Conservation (phyloP, 192 early-diverging fungal genomes). For the Podila epigama region DNA sequence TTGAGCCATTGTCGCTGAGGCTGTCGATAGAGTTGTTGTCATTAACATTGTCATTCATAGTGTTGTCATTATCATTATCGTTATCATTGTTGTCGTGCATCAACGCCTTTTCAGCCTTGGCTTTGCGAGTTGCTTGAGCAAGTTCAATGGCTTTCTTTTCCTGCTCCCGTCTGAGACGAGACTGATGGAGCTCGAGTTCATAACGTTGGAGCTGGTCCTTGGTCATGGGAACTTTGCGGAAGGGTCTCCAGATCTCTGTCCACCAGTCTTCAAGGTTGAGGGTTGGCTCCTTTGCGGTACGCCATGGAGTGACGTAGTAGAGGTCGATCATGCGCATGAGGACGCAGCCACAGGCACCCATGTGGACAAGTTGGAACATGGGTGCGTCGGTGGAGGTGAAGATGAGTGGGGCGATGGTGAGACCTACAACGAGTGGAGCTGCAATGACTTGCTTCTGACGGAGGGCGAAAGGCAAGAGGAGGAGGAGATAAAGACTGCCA, state of each 20-base stretch:
- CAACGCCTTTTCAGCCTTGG: background rate
- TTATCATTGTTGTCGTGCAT: background rate
- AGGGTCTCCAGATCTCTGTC: constrained; percentile 36
- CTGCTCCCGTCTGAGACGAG: constrained; percentile 14
- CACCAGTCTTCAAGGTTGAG: constrained; percentile 41
- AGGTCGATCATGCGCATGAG: constrained; percentile 40
- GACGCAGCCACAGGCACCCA: constrained; percentile 33
- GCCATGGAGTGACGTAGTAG: constrained; percentile 41
- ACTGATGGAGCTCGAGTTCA: constrained; percentile 32
- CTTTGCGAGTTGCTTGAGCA: background rate
- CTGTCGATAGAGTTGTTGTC: background rate
- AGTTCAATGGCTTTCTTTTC: too few species aligned
- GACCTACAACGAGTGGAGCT: constrained; percentile 17
- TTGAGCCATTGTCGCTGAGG: background rate
- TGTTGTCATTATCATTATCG: background rate
- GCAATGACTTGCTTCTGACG: constrained; percentile 27
- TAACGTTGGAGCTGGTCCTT: constrained; percentile 33
- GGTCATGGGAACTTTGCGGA: constrained; percentile 42
- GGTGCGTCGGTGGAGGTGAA: constrained; percentile 15
- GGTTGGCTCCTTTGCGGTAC: constrained; percentile 39
- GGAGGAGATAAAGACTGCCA: constrained; percentile 35
- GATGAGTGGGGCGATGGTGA: constrained; percentile 17
- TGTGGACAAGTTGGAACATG: constrained; percentile 13
- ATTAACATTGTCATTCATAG: background rate
- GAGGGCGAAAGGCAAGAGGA: constrained; percentile 22